phyloP scores from a whole-genome alignment of 192 early-diverging fungal species.

The Rhizoclosmatium globosum region DNA sequence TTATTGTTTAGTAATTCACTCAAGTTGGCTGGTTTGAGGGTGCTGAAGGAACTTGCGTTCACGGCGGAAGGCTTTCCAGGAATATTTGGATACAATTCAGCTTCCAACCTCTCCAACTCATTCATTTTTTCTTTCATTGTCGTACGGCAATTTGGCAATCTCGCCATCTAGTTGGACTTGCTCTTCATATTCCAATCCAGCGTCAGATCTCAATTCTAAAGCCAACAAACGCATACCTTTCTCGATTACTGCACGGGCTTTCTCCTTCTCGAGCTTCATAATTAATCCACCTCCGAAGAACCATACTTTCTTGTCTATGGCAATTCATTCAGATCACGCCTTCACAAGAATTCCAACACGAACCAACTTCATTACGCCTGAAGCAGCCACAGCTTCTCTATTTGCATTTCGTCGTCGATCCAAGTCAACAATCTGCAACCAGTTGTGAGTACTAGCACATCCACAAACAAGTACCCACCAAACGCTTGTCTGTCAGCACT shows the following conservation, averaged over 20 bases:
- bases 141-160: constrained; percentile 36
- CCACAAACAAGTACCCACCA: constrained; percentile 20
- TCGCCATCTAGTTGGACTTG: constrained; percentile 45
- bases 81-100: not conserved
- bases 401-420: constrained; percentile 51
- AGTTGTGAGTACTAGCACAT: constrained; percentile 4
- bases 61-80: constrained; percentile 1
- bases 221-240: not conserved
- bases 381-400: constrained; percentile 43
- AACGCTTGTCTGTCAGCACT: constrained; percentile 43
- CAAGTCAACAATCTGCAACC: constrained; percentile 40
- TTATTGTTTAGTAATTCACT: constrained; percentile 18
- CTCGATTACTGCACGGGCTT: constrained; percentile 33
- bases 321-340: not conserved
- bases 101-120: constrained; percentile 42
- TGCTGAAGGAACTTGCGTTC: not conserved
- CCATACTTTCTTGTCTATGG: constrained; percentile 33
- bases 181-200: constrained; percentile 12
- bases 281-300: constrained; percentile 47
- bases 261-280: constrained; percentile 41
- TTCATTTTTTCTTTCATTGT: constrained; percentile 25
- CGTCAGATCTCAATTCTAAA: not conserved
- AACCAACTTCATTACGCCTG: constrained; percentile 18
- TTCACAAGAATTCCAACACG: not conserved
- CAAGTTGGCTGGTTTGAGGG: not conserved